Base-by-base conservation (phyloP, 1,284 basidiomycete genomes). In the Cryptococcus wingfieldii region DNA sequence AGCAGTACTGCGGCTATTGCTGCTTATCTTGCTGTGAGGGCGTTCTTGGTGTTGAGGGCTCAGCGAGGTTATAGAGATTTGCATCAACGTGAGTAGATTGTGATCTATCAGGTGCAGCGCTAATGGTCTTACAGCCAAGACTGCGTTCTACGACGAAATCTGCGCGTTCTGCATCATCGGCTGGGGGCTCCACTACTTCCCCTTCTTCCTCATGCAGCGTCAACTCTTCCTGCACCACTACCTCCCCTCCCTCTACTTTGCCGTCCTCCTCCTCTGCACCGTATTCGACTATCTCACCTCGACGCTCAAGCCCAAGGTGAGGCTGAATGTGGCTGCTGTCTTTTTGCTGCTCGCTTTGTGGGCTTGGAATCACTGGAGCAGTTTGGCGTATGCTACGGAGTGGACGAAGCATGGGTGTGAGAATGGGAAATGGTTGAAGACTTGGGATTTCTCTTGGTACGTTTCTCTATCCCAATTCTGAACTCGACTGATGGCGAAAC, bases 201-300 rank as follows among this genome's bases (percentile, higher is more conserved):
- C 96, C 12, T 99, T 98, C 83, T 98, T 90, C 86, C 82, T 97
- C 38, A 97, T 99, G 92, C 88, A 83, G 69, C 89, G 96, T 53
- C 96, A 99, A 73, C 82, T 95, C 37, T 97, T 97, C 82, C 81
- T 99, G 41, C 95, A 99, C 75, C 95, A 99, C 77, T 99, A 99
- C 75, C 85, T 99, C 8, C 95, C 95, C 5, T 91, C 95, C 0
- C 81, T 99, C 14, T 98, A 96, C 77, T 98, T 94, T 71, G 86
- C 90, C 19, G 86, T 98, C 63, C 82, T 98, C 9, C 79, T 93
- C 27, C 81, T 83, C 31, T 88, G 87, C 52, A 82, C 81, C 2
- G 81, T 89, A 1, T 97, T 98, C 67, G 96, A 98, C 74, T 82
- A 92, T 43, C 75, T 84, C 38, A 97, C 93, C 0, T 87, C 87